These are phyloP conservation scores for Chrysosporium queenslandicum DNA, from an alignment of 2,329 filamentous ascomycete genomes.

Conservation along the genomic window DNA sequence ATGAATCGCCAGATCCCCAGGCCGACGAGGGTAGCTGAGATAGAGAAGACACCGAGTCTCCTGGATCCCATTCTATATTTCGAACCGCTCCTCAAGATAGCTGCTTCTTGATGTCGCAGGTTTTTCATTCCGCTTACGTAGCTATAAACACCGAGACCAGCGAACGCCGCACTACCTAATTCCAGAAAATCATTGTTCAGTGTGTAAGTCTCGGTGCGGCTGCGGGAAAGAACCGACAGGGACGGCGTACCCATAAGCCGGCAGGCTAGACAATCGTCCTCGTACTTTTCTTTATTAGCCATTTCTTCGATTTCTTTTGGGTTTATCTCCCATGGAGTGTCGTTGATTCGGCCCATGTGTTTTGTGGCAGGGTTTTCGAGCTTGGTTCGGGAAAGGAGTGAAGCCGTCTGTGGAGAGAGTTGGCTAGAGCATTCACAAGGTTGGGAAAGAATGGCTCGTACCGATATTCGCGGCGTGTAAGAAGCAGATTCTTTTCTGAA, in stretches of 20 bases:
- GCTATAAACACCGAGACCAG: conserved; percentile 66
- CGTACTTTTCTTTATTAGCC: conserved; percentile 31
- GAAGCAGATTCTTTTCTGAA: neutral
- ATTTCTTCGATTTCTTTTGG: conserved; percentile 54
- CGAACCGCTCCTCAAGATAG: conserved; percentile 58
- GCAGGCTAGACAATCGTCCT: conserved; percentile 60
- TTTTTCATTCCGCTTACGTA: conserved; percentile 65
- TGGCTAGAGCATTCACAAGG: too few relatives aligned
- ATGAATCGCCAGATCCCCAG: conserved; percentile 58
- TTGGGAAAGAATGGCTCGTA: neutral
- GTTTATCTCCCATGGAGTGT: conserved; percentile 41
- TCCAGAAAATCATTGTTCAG: neutral
- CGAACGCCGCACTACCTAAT: conserved; percentile 53
- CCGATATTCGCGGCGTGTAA: too few relatives aligned
- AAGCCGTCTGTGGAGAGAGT: too few relatives aligned
- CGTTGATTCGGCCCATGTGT: conserved; percentile 29
- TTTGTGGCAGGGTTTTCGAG: neutral
- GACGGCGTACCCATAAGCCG: conserved; percentile 54
- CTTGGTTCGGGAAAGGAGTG: neutral
- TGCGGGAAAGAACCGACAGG: too few relatives aligned
- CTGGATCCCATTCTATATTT: conserved; percentile 64
- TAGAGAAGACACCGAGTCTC: conserved; percentile 54
- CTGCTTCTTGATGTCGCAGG: conserved; percentile 52
- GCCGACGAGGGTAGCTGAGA: conserved; percentile 58
- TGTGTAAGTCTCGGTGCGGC: too few relatives aligned